Conservation (phyloP, 1,284 basidiomycete genomes). For the Phaffia rhodozyma region DNA sequence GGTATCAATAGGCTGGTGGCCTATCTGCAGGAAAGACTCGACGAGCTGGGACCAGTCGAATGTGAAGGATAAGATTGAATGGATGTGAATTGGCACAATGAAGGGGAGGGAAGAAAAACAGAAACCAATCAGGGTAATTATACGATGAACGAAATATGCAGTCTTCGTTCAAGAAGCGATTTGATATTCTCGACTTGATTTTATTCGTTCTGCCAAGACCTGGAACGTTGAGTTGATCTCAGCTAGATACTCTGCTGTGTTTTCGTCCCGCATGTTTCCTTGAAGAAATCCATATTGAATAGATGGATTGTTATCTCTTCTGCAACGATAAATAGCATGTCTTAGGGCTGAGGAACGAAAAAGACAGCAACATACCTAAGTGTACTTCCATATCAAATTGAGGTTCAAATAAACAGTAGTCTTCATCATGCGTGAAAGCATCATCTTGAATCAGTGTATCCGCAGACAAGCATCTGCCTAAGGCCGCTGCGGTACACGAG, state of each 20-base stretch:
- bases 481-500: slow-evolving; percentile 59
- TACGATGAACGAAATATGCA: too few relatives aligned
- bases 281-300: slow-evolving; percentile 19
- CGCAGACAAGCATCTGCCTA: slow-evolving; percentile 34
- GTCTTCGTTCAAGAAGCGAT: too few relatives aligned
- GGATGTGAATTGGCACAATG: too few relatives aligned
- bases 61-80: too few relatives aligned
- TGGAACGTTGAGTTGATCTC: slow-evolving; percentile 25
- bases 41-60: too few relatives aligned
- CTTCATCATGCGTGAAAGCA: slow-evolving; percentile 4
- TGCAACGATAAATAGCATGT: neutral
- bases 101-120: too few relatives aligned
- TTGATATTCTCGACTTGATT: too few relatives aligned
- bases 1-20: neutral
- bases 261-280: slow-evolving; percentile 60
- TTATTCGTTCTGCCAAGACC: slow-evolving; percentile 17
- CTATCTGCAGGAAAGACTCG: slow-evolving; percentile 4
- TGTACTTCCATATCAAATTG: slow-evolving; percentile 68
- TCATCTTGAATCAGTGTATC: slow-evolving; percentile 1
- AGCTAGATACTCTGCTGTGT: slow-evolving; percentile 44
- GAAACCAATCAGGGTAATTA: too few relatives aligned
- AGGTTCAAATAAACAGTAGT: slow-evolving; percentile 33
- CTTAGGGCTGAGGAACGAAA: neutral
- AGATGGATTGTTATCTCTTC: neutral
- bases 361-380: slow-evolving; percentile 24